Conservation (phyloP, 2,329 filamentous ascomycete species). For the Ascomycota sp. region DNA sequence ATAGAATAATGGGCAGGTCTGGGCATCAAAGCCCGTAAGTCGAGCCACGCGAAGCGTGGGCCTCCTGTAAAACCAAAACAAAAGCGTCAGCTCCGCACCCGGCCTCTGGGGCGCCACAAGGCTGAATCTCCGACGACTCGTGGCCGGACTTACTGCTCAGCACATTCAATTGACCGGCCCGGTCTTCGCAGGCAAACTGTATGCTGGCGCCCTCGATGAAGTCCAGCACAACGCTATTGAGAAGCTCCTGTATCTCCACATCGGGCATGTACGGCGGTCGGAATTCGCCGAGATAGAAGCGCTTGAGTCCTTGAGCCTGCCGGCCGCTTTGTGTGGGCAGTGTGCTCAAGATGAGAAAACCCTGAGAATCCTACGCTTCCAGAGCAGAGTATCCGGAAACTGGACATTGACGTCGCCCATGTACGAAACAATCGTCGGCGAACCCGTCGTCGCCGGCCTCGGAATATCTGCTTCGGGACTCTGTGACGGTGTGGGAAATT, state of each 20-base stretch:
- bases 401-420: conserved; percentile 91
- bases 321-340: conserved; percentile 32
- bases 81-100: neutral
- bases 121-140: neutral
- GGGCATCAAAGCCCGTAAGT: conserved; percentile 13
- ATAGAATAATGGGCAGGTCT: too few species aligned
- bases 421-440: conserved; percentile 34
- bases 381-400: conserved; percentile 86
- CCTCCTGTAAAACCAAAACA: conserved; percentile 14
- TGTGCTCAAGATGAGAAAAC: conserved; percentile 60
- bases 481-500: conserved; percentile 29
- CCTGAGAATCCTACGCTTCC: conserved; percentile 76
- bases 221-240: conserved; percentile 55
- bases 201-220: conserved; percentile 39
- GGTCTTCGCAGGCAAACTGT: conserved; percentile 44
- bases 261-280: conserved; percentile 62
- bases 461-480: conserved; percentile 18
- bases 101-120: too few species aligned
- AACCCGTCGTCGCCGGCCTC: conserved; percentile 11
- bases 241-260: conserved; percentile 78
- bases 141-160: conserved; percentile 35
- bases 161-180: conserved; percentile 32
- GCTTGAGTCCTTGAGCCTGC: conserved; percentile 34
- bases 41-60: conserved; percentile 13
- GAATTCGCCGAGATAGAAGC: conserved; percentile 77